Evolutionary conservation across 495 filamentous ascomycete genomes (phyloP), one percentile per base, ranked within the genome.

Genomic region (Neurospora sp.): DNA sequence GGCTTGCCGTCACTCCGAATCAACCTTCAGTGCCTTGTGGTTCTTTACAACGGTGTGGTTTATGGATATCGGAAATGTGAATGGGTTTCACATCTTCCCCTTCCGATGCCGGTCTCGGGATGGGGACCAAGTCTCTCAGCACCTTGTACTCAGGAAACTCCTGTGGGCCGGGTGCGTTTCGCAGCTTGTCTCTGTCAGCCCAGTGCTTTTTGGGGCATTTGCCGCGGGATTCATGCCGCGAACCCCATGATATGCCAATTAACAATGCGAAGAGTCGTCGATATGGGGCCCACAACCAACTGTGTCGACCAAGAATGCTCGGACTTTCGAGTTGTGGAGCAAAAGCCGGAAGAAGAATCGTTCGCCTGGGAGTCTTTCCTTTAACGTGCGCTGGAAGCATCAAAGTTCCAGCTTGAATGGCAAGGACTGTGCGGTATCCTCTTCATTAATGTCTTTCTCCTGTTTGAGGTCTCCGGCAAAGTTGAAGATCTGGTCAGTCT

Each of bases 21-120:
- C 54, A 19, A 66, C 54, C 0, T 66, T 36, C 2, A 71, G 70
- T 31, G 70, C 39, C 21, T 31, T 48, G 39, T 48, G 31, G 24
- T n/a, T 45, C 15, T 48, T 48, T 21, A 71, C 70, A 24, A 71
- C 70, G 19, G 70, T 71, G 13, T 71, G 70, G 70, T 71, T 71
- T 10, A 45, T 71, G 70, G 70, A 71, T 21, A 15, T 71, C 1
- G 70, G 39, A 31, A 71, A 71, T 34, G 39, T 71, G 9, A 42
- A 42, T 42, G 21, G 70, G 13, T 71, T 71, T 42, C 39, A 71
- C 40, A 71, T 71, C 15, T 71, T 71, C 21, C 39, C 70, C 7
- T n/a, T 71, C 10, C 70, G 39, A 37, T 71, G 13, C 38, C 70
- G 39, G 9, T 71, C 70, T 3, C 34, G 24, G 10, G 39, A 71